A percentile compares a stretch with the other conserved stretches of the same genome.
These are phyloP conservation scores for Globisporangium perplexum DNA, from an alignment of 352 stramenopile genomes.

Conservation along the genomic window DNA sequence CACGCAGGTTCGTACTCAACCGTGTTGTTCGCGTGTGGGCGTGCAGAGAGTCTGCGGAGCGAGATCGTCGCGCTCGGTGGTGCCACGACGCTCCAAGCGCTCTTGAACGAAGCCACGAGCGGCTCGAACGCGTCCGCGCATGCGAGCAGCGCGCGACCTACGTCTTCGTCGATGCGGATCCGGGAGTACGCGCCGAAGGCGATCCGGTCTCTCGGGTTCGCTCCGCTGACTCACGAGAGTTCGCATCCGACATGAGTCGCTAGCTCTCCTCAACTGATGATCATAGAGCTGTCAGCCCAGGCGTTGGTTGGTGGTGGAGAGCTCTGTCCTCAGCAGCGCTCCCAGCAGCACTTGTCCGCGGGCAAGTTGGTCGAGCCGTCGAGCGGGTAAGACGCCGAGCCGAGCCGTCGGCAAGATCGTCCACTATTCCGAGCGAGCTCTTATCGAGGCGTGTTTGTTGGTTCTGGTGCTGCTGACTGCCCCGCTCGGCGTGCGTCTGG, in stretches of 20 bases:
- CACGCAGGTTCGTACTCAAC: background rate
- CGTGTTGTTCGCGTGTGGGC: background rate
- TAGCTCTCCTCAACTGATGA: too few species aligned
- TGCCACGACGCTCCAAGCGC: conserved; percentile 48
- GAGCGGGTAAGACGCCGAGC: too few species aligned
- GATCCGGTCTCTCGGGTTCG: conserved; percentile 63
- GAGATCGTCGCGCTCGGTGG: conserved; percentile 47
- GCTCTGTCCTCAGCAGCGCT: too few species aligned
- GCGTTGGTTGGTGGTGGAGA: too few species aligned
- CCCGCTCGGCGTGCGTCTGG: too few species aligned
- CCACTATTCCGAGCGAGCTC: background rate
- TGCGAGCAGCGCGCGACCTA: conserved; percentile 14
- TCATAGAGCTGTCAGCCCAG: too few species aligned
- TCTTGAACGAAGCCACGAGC: conserved; percentile 47
- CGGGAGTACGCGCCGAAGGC: conserved; percentile 73
- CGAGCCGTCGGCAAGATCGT: too few species aligned
- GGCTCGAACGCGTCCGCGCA: background rate
- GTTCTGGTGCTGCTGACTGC: too few species aligned
- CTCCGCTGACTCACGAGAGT: conserved; percentile 19
- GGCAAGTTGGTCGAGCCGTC: too few species aligned
- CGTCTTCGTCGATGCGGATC: conserved; percentile 67
- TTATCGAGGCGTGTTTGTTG: background rate
- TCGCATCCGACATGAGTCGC: too few species aligned
- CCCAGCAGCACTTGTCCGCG: too few species aligned
- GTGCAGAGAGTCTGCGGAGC: conserved; percentile 39